Conservation (phyloP, 2,329 filamentous ascomycete species). For the Endocalyx cinctus region DNA sequence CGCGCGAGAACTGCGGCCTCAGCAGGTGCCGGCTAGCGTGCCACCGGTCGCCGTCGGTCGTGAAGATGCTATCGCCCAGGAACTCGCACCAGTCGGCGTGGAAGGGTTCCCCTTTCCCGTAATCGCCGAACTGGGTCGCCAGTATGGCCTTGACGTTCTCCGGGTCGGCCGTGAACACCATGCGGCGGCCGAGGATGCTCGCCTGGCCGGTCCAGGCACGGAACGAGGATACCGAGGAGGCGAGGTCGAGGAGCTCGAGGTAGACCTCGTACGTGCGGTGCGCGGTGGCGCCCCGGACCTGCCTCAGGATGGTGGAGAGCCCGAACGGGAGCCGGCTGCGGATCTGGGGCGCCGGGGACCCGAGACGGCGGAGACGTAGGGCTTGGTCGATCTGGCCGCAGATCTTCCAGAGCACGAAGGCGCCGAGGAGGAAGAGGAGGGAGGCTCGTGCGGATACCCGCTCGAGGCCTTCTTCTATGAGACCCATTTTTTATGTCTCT, state of each 20-base stretch:
- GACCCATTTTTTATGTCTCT: conserved; percentile 25
- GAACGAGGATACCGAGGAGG: too few relatives aligned
- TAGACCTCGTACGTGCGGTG: conserved; percentile 61
- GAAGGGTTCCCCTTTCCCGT: conserved; percentile 75
- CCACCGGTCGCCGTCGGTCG: conserved; percentile 76
- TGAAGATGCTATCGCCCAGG: conserved; percentile 72
- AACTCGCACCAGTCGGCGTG: conserved; percentile 72
- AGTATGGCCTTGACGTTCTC: conserved; percentile 87
- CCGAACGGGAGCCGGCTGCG: conserved; percentile 38
- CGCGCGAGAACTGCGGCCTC: conserved; percentile 80
- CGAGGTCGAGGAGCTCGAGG: conserved; percentile 43
- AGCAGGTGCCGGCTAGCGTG: conserved; percentile 76
- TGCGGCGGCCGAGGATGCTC: conserved; percentile 49
- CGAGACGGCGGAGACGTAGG: conserved; percentile 39
- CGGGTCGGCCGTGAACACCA: conserved; percentile 73
- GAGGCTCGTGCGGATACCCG: conserved; percentile 38
- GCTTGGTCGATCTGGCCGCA: conserved; percentile 36
- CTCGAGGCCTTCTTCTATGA: conserved; percentile 44
- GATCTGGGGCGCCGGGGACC: conserved; percentile 35
- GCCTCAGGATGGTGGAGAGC: conserved; percentile 58
- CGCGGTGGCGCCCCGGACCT: conserved; percentile 45
- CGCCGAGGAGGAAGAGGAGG: conserved; percentile 31
- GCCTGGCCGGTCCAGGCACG: conserved; percentile 64
- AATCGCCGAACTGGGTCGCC: conserved; percentile 82
- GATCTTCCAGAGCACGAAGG: conserved; percentile 34